Evolutionary conservation across 208 protist species (phyloP).

Genomic region (Wallacemonas sp.): DNA sequence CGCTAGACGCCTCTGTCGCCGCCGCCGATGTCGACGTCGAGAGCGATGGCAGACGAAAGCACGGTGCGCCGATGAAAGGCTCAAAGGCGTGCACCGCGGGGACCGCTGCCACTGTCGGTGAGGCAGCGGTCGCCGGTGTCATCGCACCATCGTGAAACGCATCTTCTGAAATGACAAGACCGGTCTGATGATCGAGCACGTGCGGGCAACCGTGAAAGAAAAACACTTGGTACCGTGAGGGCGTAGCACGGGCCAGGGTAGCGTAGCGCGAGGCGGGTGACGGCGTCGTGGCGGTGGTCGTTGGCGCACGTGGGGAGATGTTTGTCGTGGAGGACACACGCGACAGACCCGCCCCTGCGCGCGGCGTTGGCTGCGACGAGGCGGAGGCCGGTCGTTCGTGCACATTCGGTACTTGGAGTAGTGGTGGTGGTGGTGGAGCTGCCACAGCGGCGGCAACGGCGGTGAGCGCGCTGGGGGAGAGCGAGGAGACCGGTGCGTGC

Average conservation of each 20-base stretch:
- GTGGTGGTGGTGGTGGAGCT: neutral
- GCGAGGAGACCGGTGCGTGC: neutral
- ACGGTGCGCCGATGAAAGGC: neutral
- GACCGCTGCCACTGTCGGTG: too few species aligned
- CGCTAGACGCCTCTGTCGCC: too few species aligned
- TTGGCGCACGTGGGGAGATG: neutral
- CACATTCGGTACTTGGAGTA: too few species aligned
- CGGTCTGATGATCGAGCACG: constrained; percentile 20
- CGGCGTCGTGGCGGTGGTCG: neutral
- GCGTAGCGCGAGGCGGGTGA: constrained; percentile 9
- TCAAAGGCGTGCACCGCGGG: neutral
- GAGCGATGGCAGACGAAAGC: neutral
- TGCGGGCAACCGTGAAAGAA: constrained; percentile 28
- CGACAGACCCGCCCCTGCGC: too few species aligned
- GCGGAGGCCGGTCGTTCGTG: too few species aligned
- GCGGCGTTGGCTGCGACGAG: too few species aligned
- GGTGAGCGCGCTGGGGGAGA: neutral
- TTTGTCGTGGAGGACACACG: too few species aligned
- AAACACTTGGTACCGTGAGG: constrained; percentile 23
- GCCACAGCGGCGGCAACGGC: constrained; percentile 4
- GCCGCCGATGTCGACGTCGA: neutral
- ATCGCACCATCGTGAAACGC: neutral
- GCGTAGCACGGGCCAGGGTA: constrained; percentile 4
- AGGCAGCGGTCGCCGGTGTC: neutral
- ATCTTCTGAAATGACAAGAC: neutral